phyloP scores from a whole-genome alignment of 495 filamentous ascomycete species.

The Penicillium ucsense region DNA sequence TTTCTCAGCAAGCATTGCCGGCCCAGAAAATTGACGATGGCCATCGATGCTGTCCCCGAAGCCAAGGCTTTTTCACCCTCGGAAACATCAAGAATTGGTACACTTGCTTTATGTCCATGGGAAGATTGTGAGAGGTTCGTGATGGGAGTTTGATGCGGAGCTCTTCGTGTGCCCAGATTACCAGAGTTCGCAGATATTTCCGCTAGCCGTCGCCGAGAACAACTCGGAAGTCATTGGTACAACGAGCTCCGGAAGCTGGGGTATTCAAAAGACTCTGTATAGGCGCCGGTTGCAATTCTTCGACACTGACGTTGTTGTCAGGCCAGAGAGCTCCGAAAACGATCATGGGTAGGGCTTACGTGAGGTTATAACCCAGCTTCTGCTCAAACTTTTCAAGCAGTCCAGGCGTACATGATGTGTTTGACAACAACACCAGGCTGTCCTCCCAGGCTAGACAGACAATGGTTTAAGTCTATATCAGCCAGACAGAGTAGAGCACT shows the following conservation, averaged over 20 bases:
- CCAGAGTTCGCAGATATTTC: no score
- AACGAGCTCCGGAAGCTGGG: conserved; percentile 5
- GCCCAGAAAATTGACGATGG: no score
- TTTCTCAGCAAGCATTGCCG: neutral
- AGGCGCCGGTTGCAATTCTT: conserved; percentile 4
- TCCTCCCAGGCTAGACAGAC: conserved; percentile 16
- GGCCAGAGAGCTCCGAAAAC: neutral
- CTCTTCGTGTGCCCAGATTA: neutral
- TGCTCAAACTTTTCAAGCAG: conserved; percentile 12
- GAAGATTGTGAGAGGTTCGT: conserved; percentile 19
- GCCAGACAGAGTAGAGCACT: neutral
- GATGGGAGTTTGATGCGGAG: conserved; percentile 15
- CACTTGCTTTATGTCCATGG: conserved; percentile 16
- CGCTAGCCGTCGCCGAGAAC: no score
- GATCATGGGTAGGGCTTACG: conserved; percentile 1
- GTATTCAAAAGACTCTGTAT: conserved; percentile 11
- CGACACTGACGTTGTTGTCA: neutral
- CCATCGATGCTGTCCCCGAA: no score
- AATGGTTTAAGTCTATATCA: no score
- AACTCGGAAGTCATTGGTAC: conserved; percentile 17
- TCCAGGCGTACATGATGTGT: conserved; percentile 11
- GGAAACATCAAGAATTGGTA: neutral
- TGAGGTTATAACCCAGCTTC: conserved; percentile 10
- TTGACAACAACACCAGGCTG: conserved; percentile 9
- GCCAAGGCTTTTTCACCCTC: neutral